These are phyloP conservation scores for Isabelozyma rhagii DNA, from an alignment of 805 yeast genomes.

Conservation along the genomic window DNA sequence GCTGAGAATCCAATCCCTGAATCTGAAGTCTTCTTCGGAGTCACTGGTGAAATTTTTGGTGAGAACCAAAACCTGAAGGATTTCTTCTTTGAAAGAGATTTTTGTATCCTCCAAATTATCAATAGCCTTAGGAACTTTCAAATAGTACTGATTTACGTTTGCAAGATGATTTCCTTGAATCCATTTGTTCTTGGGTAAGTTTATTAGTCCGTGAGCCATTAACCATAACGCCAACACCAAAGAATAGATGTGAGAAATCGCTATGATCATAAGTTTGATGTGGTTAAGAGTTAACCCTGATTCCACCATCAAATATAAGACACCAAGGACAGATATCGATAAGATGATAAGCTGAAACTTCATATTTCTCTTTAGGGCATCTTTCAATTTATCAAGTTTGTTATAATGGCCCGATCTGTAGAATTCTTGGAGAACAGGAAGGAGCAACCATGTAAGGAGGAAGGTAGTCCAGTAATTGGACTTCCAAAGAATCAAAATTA, in stretches of 20 bases:
- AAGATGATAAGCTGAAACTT: conserved; percentile 60
- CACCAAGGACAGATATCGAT: conserved; percentile 48
- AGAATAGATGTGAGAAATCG: conserved; percentile 74
- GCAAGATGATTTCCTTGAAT: conserved; percentile 27
- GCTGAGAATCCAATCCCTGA: conserved; percentile 63
- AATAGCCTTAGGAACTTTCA: conserved; percentile 53
- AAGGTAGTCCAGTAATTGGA: conserved; percentile 79
- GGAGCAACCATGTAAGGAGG: conserved; percentile 68
- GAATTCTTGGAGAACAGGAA: conserved; percentile 73
- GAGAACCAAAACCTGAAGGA: conserved; percentile 55
- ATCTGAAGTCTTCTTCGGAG: conserved; percentile 31
- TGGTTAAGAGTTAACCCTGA: conserved; percentile 54
- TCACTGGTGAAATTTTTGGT: conserved; percentile 38
- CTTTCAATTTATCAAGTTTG: conserved; percentile 43
- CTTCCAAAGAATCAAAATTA: conserved; percentile 64
- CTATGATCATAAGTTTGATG: conserved; percentile 66
- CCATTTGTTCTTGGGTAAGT: conserved; percentile 56
- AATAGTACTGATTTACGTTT: conserved; percentile 39
- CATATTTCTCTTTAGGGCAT: conserved; percentile 55
- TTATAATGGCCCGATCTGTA: conserved; percentile 67
- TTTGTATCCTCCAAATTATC: conserved; percentile 64
- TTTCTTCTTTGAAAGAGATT: conserved; percentile 59
- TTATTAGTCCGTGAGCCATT: conserved; percentile 77
- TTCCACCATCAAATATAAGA: conserved; percentile 55
- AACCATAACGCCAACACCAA: conserved; percentile 74